A percentile compares a stretch with the other conserved stretches of the same genome.
phyloP scores from a whole-genome alignment of 306 rosid species.

The Fragaria iinumae region DNA sequence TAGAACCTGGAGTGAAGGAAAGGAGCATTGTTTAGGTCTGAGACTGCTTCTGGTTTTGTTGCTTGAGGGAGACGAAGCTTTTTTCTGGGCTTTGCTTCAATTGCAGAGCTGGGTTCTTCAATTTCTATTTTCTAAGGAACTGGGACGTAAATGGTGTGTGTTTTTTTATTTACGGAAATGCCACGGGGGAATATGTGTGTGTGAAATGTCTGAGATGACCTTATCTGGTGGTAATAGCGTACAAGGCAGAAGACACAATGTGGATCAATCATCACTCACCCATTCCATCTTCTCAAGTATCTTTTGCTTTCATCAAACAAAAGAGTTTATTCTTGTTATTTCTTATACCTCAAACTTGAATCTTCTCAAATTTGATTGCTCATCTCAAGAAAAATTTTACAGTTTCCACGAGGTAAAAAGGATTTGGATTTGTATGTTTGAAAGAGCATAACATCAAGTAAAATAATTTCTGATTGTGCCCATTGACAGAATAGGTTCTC shows the following conservation, averaged over 20 bases:
- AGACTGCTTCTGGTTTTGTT: not conserved
- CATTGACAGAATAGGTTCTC: slow-evolving; percentile 16
- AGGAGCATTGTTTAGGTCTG: not conserved
- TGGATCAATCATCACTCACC: not conserved
- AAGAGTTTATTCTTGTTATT: no score
- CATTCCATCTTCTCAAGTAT: not conserved
- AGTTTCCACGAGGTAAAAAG: not conserved
- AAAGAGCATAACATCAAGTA: not conserved
- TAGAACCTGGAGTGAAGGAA: slow-evolving; percentile 23
- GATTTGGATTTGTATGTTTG: not conserved
- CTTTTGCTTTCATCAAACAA: not conserved
- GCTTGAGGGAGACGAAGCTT: not conserved
- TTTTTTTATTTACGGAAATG: slow-evolving; percentile 1
- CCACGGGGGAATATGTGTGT: not conserved
- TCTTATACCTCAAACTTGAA: no score
- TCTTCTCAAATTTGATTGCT: no score
- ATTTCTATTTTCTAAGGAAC: not conserved
- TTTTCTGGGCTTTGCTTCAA: not conserved
- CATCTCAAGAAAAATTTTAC: no score
- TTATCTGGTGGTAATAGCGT: not conserved
- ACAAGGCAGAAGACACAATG: not conserved
- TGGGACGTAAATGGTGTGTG: not conserved
- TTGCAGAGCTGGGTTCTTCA: not conserved
- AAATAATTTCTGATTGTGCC: slow-evolving; percentile 2
- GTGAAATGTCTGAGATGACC: slow-evolving; percentile 2